Percentiles rank a stretch among this genome's conserved stretches.
These are phyloP conservation scores for Chrysopogon serrulatus DNA, from an alignment of 176 grass and related monocot species.

Conservation along the genomic window DNA sequence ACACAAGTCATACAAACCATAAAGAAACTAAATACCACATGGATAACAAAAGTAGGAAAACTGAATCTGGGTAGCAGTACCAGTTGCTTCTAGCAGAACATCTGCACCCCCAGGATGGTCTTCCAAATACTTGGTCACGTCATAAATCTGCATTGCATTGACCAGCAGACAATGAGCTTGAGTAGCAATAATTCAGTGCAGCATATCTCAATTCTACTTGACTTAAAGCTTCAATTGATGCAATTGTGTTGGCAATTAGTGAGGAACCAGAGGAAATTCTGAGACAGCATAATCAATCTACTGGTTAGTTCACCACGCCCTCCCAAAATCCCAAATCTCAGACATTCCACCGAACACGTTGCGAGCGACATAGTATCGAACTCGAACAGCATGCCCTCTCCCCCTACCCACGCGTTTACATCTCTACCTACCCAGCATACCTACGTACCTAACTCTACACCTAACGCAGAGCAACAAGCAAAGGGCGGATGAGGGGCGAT, in stretches of 20 bases:
- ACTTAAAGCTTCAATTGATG: not conserved
- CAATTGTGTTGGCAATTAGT: not conserved
- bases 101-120: slow-evolving; percentile 92
- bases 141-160: slow-evolving; percentile 72
- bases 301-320: not conserved
- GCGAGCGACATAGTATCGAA: not conserved
- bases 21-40: not conserved
- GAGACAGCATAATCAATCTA: not conserved
- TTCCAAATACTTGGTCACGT: slow-evolving; percentile 86
- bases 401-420: not conserved
- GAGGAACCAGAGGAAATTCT: not conserved
- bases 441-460: not conserved
- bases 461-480: not conserved
- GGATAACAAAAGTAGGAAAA: not conserved
- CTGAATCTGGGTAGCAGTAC: slow-evolving; percentile 23
- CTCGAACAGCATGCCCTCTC: not conserved
- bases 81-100: slow-evolving; percentile 51
- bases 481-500: not conserved
- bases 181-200: not conserved
- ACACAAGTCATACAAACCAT: slow-evolving; percentile 1
- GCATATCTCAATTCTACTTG: slow-evolving; percentile 2
- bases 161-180: not conserved
- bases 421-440: not conserved
- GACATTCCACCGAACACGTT: slow-evolving; percentile 31
- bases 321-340: not conserved